Evolutionary conservation across 352 stramenopile genomes (phyloP).

Genomic region (Elongisporangium undulatum): DNA sequence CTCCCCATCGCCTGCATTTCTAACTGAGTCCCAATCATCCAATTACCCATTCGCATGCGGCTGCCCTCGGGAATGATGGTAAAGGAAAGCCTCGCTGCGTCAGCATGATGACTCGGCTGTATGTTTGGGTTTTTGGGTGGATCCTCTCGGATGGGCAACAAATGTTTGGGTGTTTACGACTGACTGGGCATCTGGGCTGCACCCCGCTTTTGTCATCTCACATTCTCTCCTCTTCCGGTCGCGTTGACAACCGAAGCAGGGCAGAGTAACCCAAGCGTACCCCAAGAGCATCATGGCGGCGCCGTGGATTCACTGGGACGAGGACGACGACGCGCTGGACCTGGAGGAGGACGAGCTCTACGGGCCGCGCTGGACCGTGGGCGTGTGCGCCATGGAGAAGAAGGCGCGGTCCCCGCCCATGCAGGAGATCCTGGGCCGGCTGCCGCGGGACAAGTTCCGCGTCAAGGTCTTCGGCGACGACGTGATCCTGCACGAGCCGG

Average conservation of each 20-base stretch:
- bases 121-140: not conserved
- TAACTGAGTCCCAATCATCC: not conserved
- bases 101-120: no score
- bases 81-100: not conserved
- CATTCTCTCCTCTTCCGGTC: not conserved
- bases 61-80: not conserved
- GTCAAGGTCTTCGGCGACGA: slow-evolving; percentile 98
- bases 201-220: not conserved
- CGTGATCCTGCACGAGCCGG: slow-evolving; percentile 91
- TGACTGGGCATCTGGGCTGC: no score
- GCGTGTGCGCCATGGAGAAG: slow-evolving; percentile 98
- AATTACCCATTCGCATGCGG: not conserved
- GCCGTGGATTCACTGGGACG: not conserved
- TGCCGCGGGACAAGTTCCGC: slow-evolving; percentile 90
- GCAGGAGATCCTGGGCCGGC: slow-evolving; percentile 92
- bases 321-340: slow-evolving; percentile 22
- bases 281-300: not conserved
- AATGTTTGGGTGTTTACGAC: not conserved
- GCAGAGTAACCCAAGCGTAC: not conserved
- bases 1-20: not conserved
- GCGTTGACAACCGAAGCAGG: not conserved
- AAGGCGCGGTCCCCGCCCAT: slow-evolving; percentile 95
- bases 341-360: slow-evolving; percentile 11
- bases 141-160: not conserved
- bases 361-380: slow-evolving; percentile 65